Evolutionary conservation across 306 rosid genomes (phyloP).

Genomic region (Dalbergia cochinchinensis): DNA sequence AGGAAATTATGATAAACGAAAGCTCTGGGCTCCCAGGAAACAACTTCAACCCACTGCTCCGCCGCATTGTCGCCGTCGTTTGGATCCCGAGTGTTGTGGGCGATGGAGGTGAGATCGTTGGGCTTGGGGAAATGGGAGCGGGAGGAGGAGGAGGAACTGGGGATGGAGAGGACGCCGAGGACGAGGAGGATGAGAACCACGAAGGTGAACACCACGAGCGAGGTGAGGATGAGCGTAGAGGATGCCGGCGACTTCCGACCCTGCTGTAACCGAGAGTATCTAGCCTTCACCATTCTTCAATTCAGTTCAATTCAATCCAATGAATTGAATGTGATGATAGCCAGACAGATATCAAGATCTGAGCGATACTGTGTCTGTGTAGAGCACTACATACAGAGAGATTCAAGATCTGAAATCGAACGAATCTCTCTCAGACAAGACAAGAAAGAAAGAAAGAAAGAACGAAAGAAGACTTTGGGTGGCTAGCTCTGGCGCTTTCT

Average conservation of each 20-base stretch:
- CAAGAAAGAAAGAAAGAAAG: too few relatives aligned
- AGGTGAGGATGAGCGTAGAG: conserved; percentile 63
- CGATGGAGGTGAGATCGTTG: conserved; percentile 87
- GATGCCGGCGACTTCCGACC: conserved; percentile 63
- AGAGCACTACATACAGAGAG: background rate
- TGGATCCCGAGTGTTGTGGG: conserved; percentile 46
- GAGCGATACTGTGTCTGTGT: too few relatives aligned
- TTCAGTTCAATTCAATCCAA: background rate
- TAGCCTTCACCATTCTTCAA: conserved; percentile 68
- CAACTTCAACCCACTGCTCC: conserved; percentile 87
- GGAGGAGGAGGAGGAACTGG: conserved; percentile 77
- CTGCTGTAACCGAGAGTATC: conserved; percentile 65
- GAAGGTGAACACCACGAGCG: conserved; percentile 79
- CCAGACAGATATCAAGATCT: too few relatives aligned
- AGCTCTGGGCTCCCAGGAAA: conserved; percentile 99
- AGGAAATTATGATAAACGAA: conserved; percentile 90
- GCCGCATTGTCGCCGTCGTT: background rate
- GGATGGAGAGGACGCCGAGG: conserved; percentile 90
- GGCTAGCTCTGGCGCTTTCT: background rate
- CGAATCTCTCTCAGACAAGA: background rate
- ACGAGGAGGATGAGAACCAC: conserved; percentile 85
- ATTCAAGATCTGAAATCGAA: conserved; percentile 39
- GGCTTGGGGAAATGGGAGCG: conserved; percentile 62
- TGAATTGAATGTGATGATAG: too few relatives aligned
- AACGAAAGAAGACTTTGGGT: background rate